Evolutionary conservation across 1,284 basidiomycete genomes (phyloP), one percentile per base, ranked within the genome.

Genomic region (Xerocomus tenax): DNA sequence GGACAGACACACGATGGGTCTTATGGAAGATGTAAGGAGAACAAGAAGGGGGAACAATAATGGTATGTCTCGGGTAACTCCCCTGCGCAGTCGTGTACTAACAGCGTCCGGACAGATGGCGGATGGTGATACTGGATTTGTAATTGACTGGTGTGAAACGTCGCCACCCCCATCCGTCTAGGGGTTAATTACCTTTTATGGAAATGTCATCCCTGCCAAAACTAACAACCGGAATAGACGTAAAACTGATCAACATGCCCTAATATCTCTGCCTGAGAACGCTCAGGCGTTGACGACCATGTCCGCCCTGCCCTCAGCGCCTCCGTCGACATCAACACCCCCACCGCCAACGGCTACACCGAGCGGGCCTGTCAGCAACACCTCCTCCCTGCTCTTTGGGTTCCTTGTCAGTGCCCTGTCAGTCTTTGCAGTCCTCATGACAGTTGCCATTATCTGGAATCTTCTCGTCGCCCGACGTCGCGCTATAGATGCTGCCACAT

Each of bases 1-100:
- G 55, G 90, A 98, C 54, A 76, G 75, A 60, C 89, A 97, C 62
- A 75, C 74, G 13, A 55, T 65, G 50, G 66, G 65, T 25, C 64
- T 87, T 42, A 79, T 87, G 79, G 75, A 78, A 16, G 77, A 81
- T 54, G 74, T 76, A 32, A 70, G 81, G 54, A 72, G 57, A 55
- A 71, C 63, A 26, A 84, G 77, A 64, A 73, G 77, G 39, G 74
- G 69, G 8, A 54, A 48, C 4, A 29, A 61, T 44, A 42, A 48
- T 3, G 56, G 62, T 64, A 13, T 9, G 42, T 43, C 29, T 5
- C 8, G 26, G 12, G 13, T 30, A 12, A 15, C 7, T 16, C 10
- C 8, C 7, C 15, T 42, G 40, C n/a, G 25, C 23, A 42, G 40
- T 42, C 40, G 8, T 46, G 23, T 36, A n/a, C 51, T 54, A 9